A percentile compares a stretch with the other conserved stretches of the same genome.
phyloP scores from a whole-genome alignment of 805 yeast genomes.

The Cyberlindnera japonica region DNA sequence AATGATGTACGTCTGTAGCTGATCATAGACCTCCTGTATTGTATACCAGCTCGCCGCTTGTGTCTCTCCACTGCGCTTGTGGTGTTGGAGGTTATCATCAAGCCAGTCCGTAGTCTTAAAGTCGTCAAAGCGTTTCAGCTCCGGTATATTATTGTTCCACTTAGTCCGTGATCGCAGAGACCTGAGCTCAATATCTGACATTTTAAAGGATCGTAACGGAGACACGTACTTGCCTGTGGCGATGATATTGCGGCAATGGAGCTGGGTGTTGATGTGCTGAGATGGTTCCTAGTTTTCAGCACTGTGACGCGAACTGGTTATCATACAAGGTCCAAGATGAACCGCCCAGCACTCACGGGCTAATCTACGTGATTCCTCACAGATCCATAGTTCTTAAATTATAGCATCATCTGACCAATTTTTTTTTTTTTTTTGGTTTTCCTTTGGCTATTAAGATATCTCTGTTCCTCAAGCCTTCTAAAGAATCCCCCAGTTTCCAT shows the following conservation, averaged over 20 bases:
- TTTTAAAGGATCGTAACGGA: not conserved
- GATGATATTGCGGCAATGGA: not conserved
- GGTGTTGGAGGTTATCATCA: conserved; percentile 52
- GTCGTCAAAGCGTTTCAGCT: conserved; percentile 47
- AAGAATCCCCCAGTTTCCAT: no score
- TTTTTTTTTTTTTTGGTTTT: no score
- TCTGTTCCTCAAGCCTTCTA: no score
- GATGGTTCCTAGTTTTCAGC: no score
- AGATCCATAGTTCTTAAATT: no score
- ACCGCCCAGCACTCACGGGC: no score
- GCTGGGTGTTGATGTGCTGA: no score
- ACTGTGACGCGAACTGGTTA: no score
- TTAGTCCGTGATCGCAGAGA: conserved; percentile 6
- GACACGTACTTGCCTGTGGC: not conserved
- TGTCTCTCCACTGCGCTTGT: conserved; percentile 24
- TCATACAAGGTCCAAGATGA: no score
- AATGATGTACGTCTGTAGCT: conserved; percentile 55
- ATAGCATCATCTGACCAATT: no score
- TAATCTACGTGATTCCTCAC: no score
- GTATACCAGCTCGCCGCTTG: conserved; percentile 5
- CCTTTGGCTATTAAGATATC: no score
- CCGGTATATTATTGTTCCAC: conserved; percentile 15
- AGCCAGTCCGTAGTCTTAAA: conserved; percentile 72
- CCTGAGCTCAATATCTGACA: conserved; percentile 4
- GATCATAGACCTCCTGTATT: conserved; percentile 15